phyloP scores from a whole-genome alignment of 192 early-diverging fungal species.

The Backusella macrospora region DNA sequence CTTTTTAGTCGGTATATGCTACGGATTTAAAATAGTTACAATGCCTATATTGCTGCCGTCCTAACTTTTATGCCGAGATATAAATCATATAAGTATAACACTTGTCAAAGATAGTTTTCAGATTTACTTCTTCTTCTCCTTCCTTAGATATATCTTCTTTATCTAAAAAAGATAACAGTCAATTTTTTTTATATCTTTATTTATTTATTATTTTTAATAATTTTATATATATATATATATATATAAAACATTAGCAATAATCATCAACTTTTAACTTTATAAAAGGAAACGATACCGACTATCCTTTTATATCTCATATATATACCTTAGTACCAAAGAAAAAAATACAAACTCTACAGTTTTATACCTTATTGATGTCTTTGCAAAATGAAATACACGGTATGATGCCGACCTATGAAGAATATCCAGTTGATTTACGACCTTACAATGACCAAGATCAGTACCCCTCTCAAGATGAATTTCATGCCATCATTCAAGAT shows the following conservation, averaged over 20 bases:
- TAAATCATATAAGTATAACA: background rate
- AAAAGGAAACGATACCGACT: background rate
- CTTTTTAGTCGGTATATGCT: background rate
- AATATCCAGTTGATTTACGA: conserved; percentile 9
- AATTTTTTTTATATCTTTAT: background rate
- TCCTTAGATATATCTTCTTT: background rate
- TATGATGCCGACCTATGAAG: conserved; percentile 15
- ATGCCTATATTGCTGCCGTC: conserved; percentile 2
- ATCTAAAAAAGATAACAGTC: background rate
- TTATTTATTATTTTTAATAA: background rate
- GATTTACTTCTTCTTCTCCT: background rate
- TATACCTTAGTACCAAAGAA: background rate
- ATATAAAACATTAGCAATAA: background rate
- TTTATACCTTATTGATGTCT: conserved; percentile 6
- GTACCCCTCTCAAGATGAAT: conserved; percentile 47
- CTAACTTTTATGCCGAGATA: background rate
- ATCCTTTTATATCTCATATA: background rate
- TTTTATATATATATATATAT: background rate
- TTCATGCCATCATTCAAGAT: conserved; percentile 48
- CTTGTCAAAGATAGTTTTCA: background rate
- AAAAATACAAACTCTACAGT: background rate
- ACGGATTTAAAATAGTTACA: conserved; percentile 8
- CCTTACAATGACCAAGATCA: conserved; percentile 37
- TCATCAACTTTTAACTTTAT: background rate
- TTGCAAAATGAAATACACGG: conserved; percentile 13